Evolutionary conservation across 768 basidiomycete species (phyloP).

Genomic region (Auricularia sp.): DNA sequence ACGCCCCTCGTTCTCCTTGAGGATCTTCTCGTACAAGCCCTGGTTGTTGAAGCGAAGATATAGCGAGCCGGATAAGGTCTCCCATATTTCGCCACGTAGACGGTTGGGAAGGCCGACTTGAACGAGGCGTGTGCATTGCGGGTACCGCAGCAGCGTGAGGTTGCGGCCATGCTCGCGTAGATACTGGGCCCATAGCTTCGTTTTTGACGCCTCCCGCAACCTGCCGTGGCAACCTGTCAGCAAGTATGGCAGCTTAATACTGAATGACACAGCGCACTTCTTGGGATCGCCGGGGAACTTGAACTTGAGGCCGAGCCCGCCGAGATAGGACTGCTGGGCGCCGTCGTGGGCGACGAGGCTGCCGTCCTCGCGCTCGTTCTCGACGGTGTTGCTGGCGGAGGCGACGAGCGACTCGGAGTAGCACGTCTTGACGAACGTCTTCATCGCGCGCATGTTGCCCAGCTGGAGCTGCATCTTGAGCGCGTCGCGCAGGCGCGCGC

Average conservation of each 20-base stretch:
- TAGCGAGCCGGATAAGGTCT: constrained; percentile 87
- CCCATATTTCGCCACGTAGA: constrained; percentile 96
- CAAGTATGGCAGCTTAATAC: background rate
- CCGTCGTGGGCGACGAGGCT: constrained; percentile 36
- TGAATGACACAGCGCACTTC: constrained; percentile 43
- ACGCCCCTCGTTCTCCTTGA: constrained; percentile 67
- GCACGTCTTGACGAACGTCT: constrained; percentile 81
- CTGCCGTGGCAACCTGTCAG: constrained; percentile 25
- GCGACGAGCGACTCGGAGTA: constrained; percentile 86
- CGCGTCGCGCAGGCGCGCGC: constrained; percentile 75
- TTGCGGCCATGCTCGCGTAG: constrained; percentile 84
- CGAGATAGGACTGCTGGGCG: constrained; percentile 49
- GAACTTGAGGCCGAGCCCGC: constrained; percentile 70
- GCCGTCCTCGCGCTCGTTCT: constrained; percentile 60
- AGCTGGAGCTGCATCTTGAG: constrained; percentile 83
- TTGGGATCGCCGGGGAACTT: constrained; percentile 90
- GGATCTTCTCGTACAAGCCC: constrained; percentile 64
- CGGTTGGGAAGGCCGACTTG: constrained; percentile 95
- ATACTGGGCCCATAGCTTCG: constrained; percentile 91
- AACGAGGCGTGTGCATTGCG: constrained; percentile 91
- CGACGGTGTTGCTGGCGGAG: constrained; percentile 25
- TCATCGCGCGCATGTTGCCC: constrained; percentile 88
- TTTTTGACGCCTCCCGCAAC: constrained; percentile 83
- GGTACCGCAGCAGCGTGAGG: constrained; percentile 90
- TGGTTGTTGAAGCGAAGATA: constrained; percentile 84